Conservation (phyloP, 257 asterid species). For the Knoxia roxburghii region DNA sequence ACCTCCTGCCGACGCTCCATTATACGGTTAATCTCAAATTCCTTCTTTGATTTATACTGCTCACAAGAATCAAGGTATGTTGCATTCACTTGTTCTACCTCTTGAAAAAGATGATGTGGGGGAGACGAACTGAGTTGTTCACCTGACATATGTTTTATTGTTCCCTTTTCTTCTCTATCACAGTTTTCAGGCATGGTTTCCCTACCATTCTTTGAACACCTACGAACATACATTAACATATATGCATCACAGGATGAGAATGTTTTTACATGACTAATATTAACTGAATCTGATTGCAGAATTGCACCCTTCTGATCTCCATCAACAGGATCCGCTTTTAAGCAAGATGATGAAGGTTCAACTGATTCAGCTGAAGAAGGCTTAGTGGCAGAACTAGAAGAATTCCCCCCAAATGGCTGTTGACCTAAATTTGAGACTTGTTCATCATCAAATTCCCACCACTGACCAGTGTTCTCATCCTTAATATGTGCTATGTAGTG, state of each 20-base stretch:
- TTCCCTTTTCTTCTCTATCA: conserved; percentile 33
- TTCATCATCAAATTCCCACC: conserved; percentile 99
- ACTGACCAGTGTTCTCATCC: conserved; percentile 73
- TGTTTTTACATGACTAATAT: conserved; percentile 36
- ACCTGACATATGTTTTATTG: conserved; percentile 26
- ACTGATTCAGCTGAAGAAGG: conserved; percentile 38
- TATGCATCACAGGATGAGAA: conserved; percentile 94
- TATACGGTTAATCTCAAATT: conserved; percentile 44
- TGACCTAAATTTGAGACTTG: conserved; percentile 72
- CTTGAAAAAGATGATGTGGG: conserved; percentile 67
- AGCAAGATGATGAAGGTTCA: conserved; percentile 40
- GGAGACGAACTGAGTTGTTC: conserved; percentile 35
- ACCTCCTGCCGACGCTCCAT: conserved; percentile 77
- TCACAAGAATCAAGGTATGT: conserved; percentile 54
- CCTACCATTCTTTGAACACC: conserved; percentile 35
- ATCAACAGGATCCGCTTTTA: conserved; percentile 28
- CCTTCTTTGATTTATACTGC: conserved; percentile 63
- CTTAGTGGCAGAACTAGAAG: conserved; percentile 45
- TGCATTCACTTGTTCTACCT: conserved; percentile 53
- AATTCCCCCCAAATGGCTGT: conserved; percentile 61
- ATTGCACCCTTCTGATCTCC: conserved; percentile 33
- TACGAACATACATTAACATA: conserved; percentile 83
- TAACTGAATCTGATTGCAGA: conserved; percentile 37
- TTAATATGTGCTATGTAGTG: conserved; percentile 88
- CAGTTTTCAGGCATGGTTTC: conserved; percentile 19